These are phyloP conservation scores for Verbena officinalis DNA, from an alignment of 257 asterid genomes.

Conservation along the genomic window DNA sequence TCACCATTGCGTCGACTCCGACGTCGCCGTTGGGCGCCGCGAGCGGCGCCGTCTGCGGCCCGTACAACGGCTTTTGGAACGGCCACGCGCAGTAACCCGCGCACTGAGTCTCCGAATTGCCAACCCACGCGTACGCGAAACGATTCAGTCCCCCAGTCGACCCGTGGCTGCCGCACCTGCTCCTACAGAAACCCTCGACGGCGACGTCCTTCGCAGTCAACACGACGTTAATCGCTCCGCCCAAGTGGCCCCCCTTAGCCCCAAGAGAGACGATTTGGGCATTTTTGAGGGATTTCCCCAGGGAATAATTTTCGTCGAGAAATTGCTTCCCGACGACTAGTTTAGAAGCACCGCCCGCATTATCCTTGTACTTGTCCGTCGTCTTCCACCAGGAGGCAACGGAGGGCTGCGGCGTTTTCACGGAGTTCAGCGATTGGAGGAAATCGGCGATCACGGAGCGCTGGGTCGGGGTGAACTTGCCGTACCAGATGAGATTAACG, in stretches of 20 bases:
- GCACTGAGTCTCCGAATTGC: conserved; percentile 70
- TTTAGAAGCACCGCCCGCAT: conserved; percentile 40
- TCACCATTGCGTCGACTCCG: conserved; percentile 76
- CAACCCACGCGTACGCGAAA: conserved; percentile 79
- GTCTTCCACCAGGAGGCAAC: conserved; percentile 50
- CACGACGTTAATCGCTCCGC: conserved; percentile 52
- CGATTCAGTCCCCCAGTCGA: conserved; percentile 56
- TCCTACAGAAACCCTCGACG: conserved; percentile 76
- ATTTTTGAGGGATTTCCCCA: conserved; percentile 47
- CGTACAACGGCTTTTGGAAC: conserved; percentile 75
- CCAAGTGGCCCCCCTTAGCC: conserved; percentile 44
- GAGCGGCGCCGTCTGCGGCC: conserved; percentile 75
- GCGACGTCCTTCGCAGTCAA: conserved; percentile 67
- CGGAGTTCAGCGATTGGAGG: conserved; percentile 39
- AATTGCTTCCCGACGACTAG: conserved; percentile 51
- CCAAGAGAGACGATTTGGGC: conserved; percentile 45
- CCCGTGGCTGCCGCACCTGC: conserved; percentile 74
- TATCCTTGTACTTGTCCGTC: conserved; percentile 40
- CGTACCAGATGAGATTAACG: conserved; percentile 58
- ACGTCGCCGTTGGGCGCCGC: conserved; percentile 78
- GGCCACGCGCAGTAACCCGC: conserved; percentile 88
- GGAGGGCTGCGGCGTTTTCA: conserved; percentile 32
- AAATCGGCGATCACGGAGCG: conserved; percentile 53
- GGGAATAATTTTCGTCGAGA: conserved; percentile 40
- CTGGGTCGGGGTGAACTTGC: conserved; percentile 46